Conservation (phyloP, 2,329 filamentous ascomycete genomes). For the Sordariomycetes sp. region DNA sequence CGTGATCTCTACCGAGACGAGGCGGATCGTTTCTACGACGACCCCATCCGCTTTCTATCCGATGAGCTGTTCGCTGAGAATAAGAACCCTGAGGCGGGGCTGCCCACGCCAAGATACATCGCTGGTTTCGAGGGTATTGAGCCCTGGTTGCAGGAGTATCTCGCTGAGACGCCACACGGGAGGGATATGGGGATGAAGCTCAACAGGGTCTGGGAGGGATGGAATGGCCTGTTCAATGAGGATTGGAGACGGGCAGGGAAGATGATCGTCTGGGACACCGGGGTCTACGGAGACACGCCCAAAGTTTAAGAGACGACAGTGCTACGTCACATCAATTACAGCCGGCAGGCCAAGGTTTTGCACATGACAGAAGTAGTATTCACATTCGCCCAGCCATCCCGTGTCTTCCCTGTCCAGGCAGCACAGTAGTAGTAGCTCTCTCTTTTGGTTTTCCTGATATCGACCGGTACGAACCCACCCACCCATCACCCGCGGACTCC, state of each 20-base stretch:
- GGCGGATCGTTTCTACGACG: constrained; percentile 82
- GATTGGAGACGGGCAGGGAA: constrained; percentile 47
- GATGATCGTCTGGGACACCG: constrained; percentile 55
- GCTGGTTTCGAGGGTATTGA: constrained; percentile 54
- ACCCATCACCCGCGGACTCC: too few relatives aligned
- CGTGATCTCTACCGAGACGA: constrained; percentile 73
- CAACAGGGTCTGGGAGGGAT: constrained; percentile 42
- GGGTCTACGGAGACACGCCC: too few relatives aligned
- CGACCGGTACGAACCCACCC: too few relatives aligned
- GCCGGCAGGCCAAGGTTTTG: too few relatives aligned
- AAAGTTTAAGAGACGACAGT: too few relatives aligned
- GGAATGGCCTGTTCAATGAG: constrained; percentile 55
- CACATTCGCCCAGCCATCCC: too few relatives aligned
- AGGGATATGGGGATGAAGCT: constrained; percentile 28
- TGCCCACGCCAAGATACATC: constrained; percentile 40
- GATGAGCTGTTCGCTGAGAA: constrained; percentile 38
- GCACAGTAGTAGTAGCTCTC: too few relatives aligned
- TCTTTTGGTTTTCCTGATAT: too few relatives aligned
- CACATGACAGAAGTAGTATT: too few relatives aligned
- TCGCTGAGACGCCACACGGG: constrained; percentile 26
- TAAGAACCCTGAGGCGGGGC: constrained; percentile 6
- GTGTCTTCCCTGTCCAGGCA: too few relatives aligned
- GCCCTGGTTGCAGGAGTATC: constrained; percentile 32
- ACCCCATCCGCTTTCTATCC: constrained; percentile 44
- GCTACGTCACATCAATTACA: too few relatives aligned